phyloP scores from a whole-genome alignment of 441 rosid genomes.

The Macaranga tanarius region DNA sequence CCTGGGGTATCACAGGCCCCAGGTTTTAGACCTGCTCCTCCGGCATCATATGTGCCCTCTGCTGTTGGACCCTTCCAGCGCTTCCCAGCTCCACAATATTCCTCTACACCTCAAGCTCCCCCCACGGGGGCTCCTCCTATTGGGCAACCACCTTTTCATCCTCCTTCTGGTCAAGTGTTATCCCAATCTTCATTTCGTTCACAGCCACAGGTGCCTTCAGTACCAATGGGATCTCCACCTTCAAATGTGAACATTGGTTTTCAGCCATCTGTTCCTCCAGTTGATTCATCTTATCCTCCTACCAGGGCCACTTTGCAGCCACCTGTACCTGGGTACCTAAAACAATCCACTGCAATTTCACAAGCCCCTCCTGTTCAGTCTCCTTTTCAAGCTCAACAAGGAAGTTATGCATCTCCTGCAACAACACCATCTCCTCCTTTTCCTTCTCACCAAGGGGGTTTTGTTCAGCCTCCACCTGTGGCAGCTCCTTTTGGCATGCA shows the following conservation, averaged over 20 bases:
- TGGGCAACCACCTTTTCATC: conserved; percentile 56
- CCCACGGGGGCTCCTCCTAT: conserved; percentile 40
- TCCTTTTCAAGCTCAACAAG: conserved; percentile 53
- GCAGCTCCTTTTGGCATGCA: conserved; percentile 42
- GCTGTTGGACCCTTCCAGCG: conserved; percentile 45
- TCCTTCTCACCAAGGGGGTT: conserved; percentile 58
- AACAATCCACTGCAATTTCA: conserved; percentile 43
- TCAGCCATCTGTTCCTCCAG: conserved; percentile 50
- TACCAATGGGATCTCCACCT: conserved; percentile 67
- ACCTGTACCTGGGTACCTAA: conserved; percentile 64
- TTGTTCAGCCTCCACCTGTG: conserved; percentile 41
- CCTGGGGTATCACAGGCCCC: conserved; percentile 36
- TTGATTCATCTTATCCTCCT: conserved; percentile 44
- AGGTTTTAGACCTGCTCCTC: conserved; percentile 52
- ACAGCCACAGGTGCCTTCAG: conserved; percentile 48
- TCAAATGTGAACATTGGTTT: conserved; percentile 42
- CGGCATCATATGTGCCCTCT: conserved; percentile 39
- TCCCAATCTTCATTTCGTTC: conserved; percentile 44
- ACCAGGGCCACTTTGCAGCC: conserved; percentile 44
- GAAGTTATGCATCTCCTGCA: conserved; percentile 46
- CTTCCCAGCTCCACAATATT: conserved; percentile 52
- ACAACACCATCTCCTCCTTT: conserved; percentile 47
- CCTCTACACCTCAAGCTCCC: conserved; percentile 52
- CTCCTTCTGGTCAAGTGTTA: conserved; percentile 57
- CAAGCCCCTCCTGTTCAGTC: conserved; percentile 53